Evolutionary conservation across 257 asterid species (phyloP).

Genomic region (Ilex aquifolium): DNA sequence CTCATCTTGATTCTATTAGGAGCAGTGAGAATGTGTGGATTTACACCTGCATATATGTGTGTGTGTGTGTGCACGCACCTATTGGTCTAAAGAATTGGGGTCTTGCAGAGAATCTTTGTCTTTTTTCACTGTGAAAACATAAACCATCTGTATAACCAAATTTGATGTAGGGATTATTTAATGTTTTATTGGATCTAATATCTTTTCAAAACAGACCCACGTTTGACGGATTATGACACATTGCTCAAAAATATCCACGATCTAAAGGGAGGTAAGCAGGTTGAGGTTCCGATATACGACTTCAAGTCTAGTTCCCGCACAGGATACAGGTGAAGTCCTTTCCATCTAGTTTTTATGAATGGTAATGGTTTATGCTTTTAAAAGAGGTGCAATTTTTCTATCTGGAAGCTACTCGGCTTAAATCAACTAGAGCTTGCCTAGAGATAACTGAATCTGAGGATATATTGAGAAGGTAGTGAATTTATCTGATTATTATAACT

Average conservation of each 20-base stretch:
- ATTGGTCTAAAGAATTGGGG: not conserved
- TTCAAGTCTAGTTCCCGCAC: constrained; percentile 93
- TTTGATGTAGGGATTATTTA: not conserved
- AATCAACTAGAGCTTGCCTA: not conserved
- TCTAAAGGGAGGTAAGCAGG: constrained; percentile 66
- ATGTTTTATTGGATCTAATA: constrained; percentile 3
- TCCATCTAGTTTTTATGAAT: not conserved
- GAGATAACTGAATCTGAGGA: not conserved
- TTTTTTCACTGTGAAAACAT: not conserved
- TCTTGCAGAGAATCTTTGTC: not conserved
- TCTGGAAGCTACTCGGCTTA: not conserved
- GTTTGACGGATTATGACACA: constrained; percentile 94
- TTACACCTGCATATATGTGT: not conserved
- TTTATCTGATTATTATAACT: not conserved
- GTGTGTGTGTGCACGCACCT: not conserved
- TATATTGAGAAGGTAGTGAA: not conserved
- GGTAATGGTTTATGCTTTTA: not conserved
- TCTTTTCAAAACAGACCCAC: constrained; percentile 63
- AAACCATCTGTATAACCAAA: not conserved
- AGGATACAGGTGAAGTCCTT: constrained; percentile 72
- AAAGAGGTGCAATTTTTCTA: not conserved
- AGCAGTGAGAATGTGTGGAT: not conserved
- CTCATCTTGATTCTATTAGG: not conserved
- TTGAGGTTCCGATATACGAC: constrained; percentile 89
- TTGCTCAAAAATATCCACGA: constrained; percentile 82